These are phyloP conservation scores for Fusarium fujikuroi DNA, from an alignment of 2,329 filamentous ascomycete genomes.

Conservation along the genomic window DNA sequence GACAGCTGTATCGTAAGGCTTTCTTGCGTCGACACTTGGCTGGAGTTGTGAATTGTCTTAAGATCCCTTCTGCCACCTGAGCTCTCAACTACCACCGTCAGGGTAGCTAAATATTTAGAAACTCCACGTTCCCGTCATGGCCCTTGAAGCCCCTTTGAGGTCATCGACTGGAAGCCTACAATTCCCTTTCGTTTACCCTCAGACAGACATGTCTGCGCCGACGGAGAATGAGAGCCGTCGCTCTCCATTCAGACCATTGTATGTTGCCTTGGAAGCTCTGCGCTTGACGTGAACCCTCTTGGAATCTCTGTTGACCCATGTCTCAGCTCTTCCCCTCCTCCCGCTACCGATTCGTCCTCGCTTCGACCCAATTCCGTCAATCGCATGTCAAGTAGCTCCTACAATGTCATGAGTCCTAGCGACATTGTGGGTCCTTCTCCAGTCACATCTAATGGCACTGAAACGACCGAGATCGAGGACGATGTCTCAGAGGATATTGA, in stretches of 20 bases:
- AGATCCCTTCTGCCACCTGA: constrained; percentile 11
- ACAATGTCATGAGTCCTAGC: constrained; percentile 70
- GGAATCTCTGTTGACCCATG: constrained; percentile 14
- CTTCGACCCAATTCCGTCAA: constrained; percentile 64
- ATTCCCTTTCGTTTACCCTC: constrained; percentile 56
- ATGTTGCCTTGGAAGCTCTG: constrained; percentile 44
- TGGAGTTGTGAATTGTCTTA: constrained; percentile 18
- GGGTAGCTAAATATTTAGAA: constrained; percentile 21
- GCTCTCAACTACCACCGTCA: constrained; percentile 22
- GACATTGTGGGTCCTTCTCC: constrained; percentile 83
- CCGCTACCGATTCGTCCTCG: constrained; percentile 56
- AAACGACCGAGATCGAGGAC: constrained; percentile 86
- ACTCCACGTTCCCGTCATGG: constrained; percentile 44
- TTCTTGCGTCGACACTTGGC: constrained; percentile 38
- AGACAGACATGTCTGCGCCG: constrained; percentile 64
- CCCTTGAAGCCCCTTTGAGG: constrained; percentile 65
- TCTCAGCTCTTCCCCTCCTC: constrained; percentile 51
- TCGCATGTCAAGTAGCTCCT: constrained; percentile 58
- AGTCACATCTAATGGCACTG: constrained; percentile 86
- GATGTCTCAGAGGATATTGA: constrained; percentile 72
- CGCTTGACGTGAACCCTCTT: not conserved
- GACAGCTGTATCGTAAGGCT: constrained; percentile 37
- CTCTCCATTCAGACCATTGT: constrained; percentile 64
- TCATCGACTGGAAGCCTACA: constrained; percentile 66
- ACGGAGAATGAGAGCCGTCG: constrained; percentile 62